Percentiles rank a stretch among this genome's conserved stretches.
phyloP scores from a whole-genome alignment of 2,329 filamentous ascomycete genomes.

The Xylariaceae sp. region DNA sequence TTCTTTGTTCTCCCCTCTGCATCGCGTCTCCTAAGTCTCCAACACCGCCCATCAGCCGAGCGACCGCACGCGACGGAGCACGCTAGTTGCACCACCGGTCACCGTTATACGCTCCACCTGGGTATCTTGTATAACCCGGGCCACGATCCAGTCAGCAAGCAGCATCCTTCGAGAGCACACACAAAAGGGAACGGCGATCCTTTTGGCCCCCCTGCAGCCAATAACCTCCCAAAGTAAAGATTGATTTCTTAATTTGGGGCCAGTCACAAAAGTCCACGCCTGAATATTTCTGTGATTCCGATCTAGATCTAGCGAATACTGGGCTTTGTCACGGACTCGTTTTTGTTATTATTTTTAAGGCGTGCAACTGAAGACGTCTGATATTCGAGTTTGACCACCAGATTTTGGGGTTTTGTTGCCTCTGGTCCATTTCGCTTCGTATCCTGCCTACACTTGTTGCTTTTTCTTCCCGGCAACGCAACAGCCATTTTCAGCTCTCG shows the following conservation, averaged over 20 bases:
- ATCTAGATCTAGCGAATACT: background rate
- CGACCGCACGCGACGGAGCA: no score
- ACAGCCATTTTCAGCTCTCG: no score
- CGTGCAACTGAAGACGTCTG: no score
- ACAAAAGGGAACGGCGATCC: conserved; percentile 3
- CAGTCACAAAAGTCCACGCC: conserved; percentile 23
- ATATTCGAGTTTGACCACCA: no score
- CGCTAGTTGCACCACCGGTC: background rate
- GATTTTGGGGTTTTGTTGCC: no score
- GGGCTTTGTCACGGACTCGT: background rate
- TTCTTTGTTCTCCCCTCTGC: no score
- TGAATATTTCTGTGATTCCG: conserved; percentile 18
- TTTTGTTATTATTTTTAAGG: no score
- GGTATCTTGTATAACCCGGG: background rate
- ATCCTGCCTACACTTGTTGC: no score
- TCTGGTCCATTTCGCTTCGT: no score
- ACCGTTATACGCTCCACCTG: background rate
- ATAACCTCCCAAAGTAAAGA: conserved; percentile 9
- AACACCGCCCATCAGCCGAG: no score
- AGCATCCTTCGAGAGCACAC: conserved; percentile 4
- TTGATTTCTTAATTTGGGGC: conserved; percentile 1
- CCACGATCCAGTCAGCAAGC: conserved; percentile 2
- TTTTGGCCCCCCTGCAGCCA: conserved; percentile 16
- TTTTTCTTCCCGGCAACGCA: no score
- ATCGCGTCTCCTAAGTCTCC: no score